These are phyloP conservation scores for Aspergillus campestris DNA, from an alignment of 495 filamentous ascomycete species.

Conservation along the genomic window DNA sequence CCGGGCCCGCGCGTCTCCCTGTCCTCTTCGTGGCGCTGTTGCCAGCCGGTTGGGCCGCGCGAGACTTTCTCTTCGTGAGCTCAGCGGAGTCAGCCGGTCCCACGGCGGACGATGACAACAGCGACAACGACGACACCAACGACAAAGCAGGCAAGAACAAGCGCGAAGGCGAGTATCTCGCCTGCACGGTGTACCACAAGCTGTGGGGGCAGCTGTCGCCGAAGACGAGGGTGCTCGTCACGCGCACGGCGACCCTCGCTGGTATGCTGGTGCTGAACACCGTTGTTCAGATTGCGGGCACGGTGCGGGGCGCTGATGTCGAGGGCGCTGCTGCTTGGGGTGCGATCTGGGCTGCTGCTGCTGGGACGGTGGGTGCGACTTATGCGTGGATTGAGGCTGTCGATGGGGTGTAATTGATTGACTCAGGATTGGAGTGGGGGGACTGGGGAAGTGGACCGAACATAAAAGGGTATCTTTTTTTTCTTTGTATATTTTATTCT, in stretches of 20 bases:
- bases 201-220: constrained; percentile 47
- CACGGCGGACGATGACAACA: constrained; percentile 43
- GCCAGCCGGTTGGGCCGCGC: constrained; percentile 59
- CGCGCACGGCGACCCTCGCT: constrained; percentile 54
- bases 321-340: constrained; percentile 63
- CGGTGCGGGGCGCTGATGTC: constrained; percentile 56
- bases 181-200: constrained; percentile 46
- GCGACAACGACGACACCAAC: constrained; percentile 34
- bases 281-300: constrained; percentile 51
- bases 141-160: constrained; percentile 8
- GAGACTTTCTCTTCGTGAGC: constrained; percentile 68
- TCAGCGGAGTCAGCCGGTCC: constrained; percentile 39
- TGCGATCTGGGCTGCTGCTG: constrained; percentile 57
- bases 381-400: constrained; percentile 54
- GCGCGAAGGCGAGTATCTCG: constrained; percentile 48
- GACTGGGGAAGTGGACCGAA: too few species aligned
- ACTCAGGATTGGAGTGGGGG: background rate
- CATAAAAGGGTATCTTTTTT: background rate
- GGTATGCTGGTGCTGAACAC: constrained; percentile 52
- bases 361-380: constrained; percentile 46
- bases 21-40: constrained; percentile 45
- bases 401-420: constrained; percentile 26
- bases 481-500: background rate
- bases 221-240: constrained; percentile 56
- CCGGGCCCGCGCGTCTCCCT: constrained; percentile 40